Evolutionary conservation across 208 protist species (phyloP).

Genomic region (Crithidia fasciculata): DNA sequence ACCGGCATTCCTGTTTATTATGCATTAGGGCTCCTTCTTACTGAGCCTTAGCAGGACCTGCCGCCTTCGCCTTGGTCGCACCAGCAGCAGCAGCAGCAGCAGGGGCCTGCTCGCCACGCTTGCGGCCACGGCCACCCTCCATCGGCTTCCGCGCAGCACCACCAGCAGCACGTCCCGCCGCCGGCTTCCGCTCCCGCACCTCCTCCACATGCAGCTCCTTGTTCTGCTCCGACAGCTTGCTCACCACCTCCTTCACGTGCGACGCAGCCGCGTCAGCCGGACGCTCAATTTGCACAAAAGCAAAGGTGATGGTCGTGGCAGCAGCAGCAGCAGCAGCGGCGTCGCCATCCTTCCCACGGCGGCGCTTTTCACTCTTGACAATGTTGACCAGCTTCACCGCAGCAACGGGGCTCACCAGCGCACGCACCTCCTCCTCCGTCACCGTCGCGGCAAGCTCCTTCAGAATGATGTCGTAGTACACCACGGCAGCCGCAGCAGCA

Average conservation of each 20-base stretch:
- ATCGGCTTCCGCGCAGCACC: not conserved
- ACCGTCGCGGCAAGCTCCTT: slow-evolving; percentile 62
- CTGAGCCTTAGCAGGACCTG: not conserved
- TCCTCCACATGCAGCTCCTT: slow-evolving; percentile 60
- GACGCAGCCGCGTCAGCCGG: slow-evolving; percentile 47
- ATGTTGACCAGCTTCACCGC: slow-evolving; percentile 48
- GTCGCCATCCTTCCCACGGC: slow-evolving; percentile 51
- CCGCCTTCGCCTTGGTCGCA: not conserved
- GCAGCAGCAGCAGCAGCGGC: not conserved
- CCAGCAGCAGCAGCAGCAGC: not conserved
- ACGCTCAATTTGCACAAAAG: slow-evolving; percentile 80
- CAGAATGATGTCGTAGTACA: slow-evolving; percentile 83
- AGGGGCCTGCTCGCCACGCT: not conserved
- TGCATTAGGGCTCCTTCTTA: slow-evolving; percentile 1
- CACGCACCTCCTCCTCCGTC: slow-evolving; percentile 68
- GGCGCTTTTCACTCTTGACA: slow-evolving; percentile 65
- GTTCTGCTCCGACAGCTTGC: slow-evolving; percentile 33
- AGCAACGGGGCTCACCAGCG: slow-evolving; percentile 42
- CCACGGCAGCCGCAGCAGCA: slow-evolving; percentile 23
- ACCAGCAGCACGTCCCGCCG: not conserved
- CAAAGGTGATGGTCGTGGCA: slow-evolving; percentile 56
- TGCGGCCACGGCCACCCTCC: not conserved
- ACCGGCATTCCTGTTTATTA: not conserved
- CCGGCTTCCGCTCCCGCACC: slow-evolving; percentile 52
- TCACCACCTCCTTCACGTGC: slow-evolving; percentile 48